phyloP scores from a whole-genome alignment of 805 yeast genomes.

The Suhomyces kilbournensis region DNA sequence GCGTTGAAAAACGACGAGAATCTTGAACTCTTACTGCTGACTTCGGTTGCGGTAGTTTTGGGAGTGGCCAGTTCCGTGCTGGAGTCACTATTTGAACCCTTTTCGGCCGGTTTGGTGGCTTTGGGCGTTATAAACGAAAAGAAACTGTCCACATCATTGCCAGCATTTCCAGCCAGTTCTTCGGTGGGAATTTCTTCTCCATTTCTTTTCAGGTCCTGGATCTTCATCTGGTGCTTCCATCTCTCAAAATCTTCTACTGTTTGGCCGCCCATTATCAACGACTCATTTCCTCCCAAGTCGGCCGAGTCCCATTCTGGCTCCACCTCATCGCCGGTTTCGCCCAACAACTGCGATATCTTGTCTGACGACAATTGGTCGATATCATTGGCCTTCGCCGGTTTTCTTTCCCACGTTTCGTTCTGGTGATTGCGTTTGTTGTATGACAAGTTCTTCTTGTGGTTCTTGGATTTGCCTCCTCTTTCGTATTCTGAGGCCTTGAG shows the following conservation, averaged over 20 bases:
- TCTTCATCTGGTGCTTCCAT: constrained; percentile 55
- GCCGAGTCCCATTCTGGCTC: constrained; percentile 42
- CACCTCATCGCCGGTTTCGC: constrained; percentile 33
- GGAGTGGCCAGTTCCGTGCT: constrained; percentile 4
- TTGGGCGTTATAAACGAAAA: constrained; percentile 40
- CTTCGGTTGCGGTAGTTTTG: constrained; percentile 9
- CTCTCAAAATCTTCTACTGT: constrained; percentile 57
- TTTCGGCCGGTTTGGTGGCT: constrained; percentile 5
- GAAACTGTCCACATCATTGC: constrained; percentile 44
- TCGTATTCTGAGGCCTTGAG: constrained; percentile 2
- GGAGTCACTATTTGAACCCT: constrained; percentile 1
- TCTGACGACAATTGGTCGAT: constrained; percentile 31
- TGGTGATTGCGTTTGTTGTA: constrained; percentile 15
- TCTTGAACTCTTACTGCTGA: constrained; percentile 30
- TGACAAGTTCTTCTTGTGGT: constrained; percentile 14
- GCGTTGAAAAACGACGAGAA: constrained; percentile 34
- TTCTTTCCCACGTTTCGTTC: constrained; percentile 29
- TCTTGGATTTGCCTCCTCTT: constrained; percentile 5
- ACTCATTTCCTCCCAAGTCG: constrained; percentile 24
- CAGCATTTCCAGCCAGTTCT: constrained; percentile 15
- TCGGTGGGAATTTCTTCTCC: constrained; percentile 28
- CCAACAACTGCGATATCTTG: constrained; percentile 34
- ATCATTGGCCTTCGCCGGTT: constrained; percentile 18
- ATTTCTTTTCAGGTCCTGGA: constrained; percentile 46
- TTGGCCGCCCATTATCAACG: constrained; percentile 40